phyloP scores from a whole-genome alignment of 192 early-diverging fungal genomes.

The Jimgerdemannia flammicorona region DNA sequence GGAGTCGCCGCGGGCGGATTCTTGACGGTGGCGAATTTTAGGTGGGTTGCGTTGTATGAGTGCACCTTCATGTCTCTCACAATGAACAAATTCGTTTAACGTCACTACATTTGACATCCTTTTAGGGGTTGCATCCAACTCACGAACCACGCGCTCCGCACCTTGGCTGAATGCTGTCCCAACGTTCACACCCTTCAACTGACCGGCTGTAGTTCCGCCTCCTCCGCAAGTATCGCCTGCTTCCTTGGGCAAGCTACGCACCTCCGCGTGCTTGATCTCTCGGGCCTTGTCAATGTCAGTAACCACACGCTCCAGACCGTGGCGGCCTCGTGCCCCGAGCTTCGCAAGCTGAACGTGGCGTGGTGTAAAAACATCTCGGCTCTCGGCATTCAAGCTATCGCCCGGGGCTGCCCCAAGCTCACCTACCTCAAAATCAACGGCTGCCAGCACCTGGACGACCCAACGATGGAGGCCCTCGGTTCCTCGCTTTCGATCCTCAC shows the following conservation, averaged over 20 bases:
- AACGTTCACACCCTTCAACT: slow-evolving; percentile 32
- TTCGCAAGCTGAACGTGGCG: slow-evolving; percentile 39
- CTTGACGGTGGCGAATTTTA: slow-evolving; percentile 32
- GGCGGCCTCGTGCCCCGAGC: slow-evolving; percentile 26
- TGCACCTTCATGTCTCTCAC: slow-evolving; percentile 1
- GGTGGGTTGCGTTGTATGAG: slow-evolving; percentile 15
- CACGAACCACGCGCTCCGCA: slow-evolving; percentile 17
- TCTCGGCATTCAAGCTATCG: slow-evolving; percentile 25
- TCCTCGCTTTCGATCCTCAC: slow-evolving; percentile 32
- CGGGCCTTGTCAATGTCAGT: slow-evolving; percentile 35
- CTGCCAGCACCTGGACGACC: slow-evolving; percentile 36
- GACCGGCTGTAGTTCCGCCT: slow-evolving; percentile 30
- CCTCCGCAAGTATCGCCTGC: slow-evolving; percentile 35
- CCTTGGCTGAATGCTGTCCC: slow-evolving; percentile 29
- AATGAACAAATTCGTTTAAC: slow-evolving; percentile 1
- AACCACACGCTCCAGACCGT: slow-evolving; percentile 37
- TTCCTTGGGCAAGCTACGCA: slow-evolving; percentile 28
- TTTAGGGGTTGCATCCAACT: slow-evolving; percentile 40
- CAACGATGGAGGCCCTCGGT: slow-evolving; percentile 32
- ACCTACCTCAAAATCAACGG: slow-evolving; percentile 40
- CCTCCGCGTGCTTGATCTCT: slow-evolving; percentile 37
- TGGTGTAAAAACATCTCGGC: slow-evolving; percentile 50
- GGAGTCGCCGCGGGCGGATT: slow-evolving; percentile 28
- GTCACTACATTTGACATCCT: slow-evolving; percentile 10
- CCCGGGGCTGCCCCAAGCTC: slow-evolving; percentile 30